A percentile compares a stretch with the other conserved stretches of the same genome.
Evolutionary conservation across 441 rosid genomes (phyloP).

Genomic region (Pelargonium australe): DNA sequence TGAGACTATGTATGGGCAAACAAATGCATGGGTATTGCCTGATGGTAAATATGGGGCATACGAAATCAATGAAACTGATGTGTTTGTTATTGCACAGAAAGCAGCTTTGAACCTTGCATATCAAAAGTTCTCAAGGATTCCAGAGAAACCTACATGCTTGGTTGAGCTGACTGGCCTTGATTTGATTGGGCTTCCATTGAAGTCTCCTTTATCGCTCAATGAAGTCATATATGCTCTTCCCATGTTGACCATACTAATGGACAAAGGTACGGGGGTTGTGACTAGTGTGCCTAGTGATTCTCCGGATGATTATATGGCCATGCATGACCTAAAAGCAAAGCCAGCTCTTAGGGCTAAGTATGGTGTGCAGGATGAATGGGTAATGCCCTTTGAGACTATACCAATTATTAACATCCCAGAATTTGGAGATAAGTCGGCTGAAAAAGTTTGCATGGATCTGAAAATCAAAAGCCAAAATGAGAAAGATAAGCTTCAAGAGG

Average conservation of each 20-base stretch:
- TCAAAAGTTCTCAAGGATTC: slow-evolving; percentile 65
- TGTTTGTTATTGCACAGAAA: slow-evolving; percentile 59
- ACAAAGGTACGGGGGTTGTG: slow-evolving; percentile 90
- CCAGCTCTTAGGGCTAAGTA: slow-evolving; percentile 68
- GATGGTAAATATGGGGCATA: slow-evolving; percentile 94
- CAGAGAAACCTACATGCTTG: slow-evolving; percentile 73
- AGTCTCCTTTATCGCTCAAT: slow-evolving; percentile 64
- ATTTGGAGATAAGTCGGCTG: slow-evolving; percentile 82
- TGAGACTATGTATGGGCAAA: slow-evolving; percentile 94
- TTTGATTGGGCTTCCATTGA: slow-evolving; percentile 74
- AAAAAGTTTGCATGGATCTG: slow-evolving; percentile 69
- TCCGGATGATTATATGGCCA: slow-evolving; percentile 81
- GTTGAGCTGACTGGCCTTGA: slow-evolving; percentile 73
- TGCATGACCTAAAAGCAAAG: slow-evolving; percentile 72
- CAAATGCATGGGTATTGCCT: slow-evolving; percentile 93
- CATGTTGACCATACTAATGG: slow-evolving; percentile 78
- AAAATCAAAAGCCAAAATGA: slow-evolving; percentile 89
- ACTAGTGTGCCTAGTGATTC: slow-evolving; percentile 96
- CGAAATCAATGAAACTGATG: slow-evolving; percentile 75
- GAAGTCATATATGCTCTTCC: slow-evolving; percentile 82
- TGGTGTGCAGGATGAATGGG: slow-evolving; percentile 86
- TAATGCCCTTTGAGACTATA: slow-evolving; percentile 60
- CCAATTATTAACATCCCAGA: slow-evolving; percentile 81
- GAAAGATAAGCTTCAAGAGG: slow-evolving; percentile 81
- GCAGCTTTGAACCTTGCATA: slow-evolving; percentile 85